These are phyloP conservation scores for Stagonosporopsis vannaccii DNA, from an alignment of 2,329 filamentous ascomycete genomes.

Conservation along the genomic window DNA sequence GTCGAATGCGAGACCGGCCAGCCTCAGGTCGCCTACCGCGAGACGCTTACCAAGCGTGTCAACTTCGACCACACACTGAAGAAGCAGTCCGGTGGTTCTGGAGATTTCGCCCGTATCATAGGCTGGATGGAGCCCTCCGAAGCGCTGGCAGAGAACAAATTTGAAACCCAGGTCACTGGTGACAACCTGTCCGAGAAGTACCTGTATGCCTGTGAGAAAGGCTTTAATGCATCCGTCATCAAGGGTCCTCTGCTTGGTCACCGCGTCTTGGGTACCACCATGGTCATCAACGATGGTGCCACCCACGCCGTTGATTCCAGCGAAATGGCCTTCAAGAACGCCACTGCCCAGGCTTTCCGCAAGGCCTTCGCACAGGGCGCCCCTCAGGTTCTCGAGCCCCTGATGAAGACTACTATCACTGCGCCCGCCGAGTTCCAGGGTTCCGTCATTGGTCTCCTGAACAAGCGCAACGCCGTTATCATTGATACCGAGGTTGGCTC, in stretches of 20 bases:
- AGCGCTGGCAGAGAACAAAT: constrained; percentile 75
- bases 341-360: constrained; percentile 94
- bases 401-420: constrained; percentile 98
- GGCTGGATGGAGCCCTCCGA: constrained; percentile 90
- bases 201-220: constrained; percentile 92
- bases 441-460: constrained; percentile 90
- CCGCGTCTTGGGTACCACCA: constrained; percentile 84
- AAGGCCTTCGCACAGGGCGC: constrained; percentile 85
- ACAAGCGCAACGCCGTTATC: constrained; percentile 95
- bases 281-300: constrained; percentile 95
- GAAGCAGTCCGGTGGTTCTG: constrained; percentile 94
- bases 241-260: constrained; percentile 93
- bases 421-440: constrained; percentile 98
- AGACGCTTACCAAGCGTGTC: constrained; percentile 82
- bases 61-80: constrained; percentile 93
- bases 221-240: constrained; percentile 81
- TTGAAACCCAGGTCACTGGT: constrained; percentile 86
- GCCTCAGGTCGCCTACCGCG: constrained; percentile 95
- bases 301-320: constrained; percentile 98
- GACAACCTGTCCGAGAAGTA: constrained; percentile 96
- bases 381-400: constrained; percentile 86
- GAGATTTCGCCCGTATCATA: constrained; percentile 91
- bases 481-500: constrained; percentile 92
- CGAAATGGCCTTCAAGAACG: constrained; percentile 93
- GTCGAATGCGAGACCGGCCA: constrained; percentile 96